Evolutionary conservation across 2,329 filamentous ascomycete species (phyloP).

Genomic region (Dendryphion nanum): DNA sequence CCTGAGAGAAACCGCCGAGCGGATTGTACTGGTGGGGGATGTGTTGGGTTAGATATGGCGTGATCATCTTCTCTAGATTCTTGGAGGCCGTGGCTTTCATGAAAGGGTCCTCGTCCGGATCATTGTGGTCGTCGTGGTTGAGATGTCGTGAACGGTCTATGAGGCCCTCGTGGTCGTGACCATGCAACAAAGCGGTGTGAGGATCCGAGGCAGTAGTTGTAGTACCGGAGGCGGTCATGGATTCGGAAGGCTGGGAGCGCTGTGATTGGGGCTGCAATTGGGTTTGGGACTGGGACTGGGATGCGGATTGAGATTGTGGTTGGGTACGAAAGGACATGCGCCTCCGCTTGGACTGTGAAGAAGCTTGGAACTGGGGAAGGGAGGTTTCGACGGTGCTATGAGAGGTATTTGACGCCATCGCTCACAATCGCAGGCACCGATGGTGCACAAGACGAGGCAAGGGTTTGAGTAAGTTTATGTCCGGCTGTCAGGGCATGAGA

Average conservation of each 20-base stretch:
- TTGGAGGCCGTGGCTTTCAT: constrained; percentile 45
- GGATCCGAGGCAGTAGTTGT: constrained; percentile 16
- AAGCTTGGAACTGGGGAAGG: constrained; percentile 11
- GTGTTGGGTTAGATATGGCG: constrained; percentile 85
- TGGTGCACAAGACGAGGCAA: background rate
- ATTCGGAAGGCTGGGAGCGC: constrained; percentile 8
- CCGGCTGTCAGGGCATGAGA: too few species aligned
- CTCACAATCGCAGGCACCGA: constrained; percentile 2
- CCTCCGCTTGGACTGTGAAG: constrained; percentile 16
- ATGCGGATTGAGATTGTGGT: too few species aligned
- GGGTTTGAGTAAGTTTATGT: background rate
- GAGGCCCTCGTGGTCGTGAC: constrained; percentile 37
- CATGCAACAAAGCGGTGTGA: constrained; percentile 34
- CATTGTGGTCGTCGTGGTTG: constrained; percentile 16
- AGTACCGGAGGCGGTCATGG: constrained; percentile 3
- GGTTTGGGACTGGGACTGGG: too few species aligned
- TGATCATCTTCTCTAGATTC: constrained; percentile 74
- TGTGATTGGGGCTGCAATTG: too few species aligned
- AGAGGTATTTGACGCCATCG: constrained; percentile 28
- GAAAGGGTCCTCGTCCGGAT: constrained; percentile 26
- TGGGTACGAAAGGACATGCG: constrained; percentile 30
- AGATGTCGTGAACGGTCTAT: constrained; percentile 30
- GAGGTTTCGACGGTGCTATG: constrained; percentile 26
- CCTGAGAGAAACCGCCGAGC: constrained; percentile 52
- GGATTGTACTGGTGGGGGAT: constrained; percentile 88